phyloP scores from a whole-genome alignment of 495 filamentous ascomycete genomes.

The Trichodelitschia bisporula region DNA sequence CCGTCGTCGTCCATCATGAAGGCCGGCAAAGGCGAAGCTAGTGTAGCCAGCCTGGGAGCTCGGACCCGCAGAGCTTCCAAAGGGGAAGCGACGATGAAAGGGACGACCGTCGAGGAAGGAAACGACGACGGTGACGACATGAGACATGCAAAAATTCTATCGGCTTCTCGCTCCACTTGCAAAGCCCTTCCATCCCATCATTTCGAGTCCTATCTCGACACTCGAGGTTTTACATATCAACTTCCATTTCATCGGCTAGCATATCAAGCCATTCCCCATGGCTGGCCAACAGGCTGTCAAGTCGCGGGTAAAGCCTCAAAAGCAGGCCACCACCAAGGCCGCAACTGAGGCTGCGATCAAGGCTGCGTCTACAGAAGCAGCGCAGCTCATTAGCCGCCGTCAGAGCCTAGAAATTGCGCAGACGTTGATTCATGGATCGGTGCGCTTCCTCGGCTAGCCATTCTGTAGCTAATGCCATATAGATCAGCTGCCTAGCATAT shows the following conservation, averaged over 20 bases:
- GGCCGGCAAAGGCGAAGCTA: too few species aligned
- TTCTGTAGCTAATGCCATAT: background rate
- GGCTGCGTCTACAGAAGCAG: background rate
- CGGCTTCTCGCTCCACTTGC: background rate
- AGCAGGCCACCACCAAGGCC: background rate
- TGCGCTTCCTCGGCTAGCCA: slow-evolving; percentile 7
- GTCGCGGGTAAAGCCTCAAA: background rate
- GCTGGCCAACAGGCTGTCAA: background rate
- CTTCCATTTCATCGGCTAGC: too few species aligned
- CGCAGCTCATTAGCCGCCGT: slow-evolving; percentile 10
- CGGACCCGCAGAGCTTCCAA: too few species aligned
- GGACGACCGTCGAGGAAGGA: too few species aligned
- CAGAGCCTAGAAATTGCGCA: slow-evolving; percentile 26
- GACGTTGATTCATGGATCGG: slow-evolving; percentile 19
- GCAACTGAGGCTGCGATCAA: background rate
- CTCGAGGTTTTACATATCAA: too few species aligned
- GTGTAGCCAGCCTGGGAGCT: too few species aligned
- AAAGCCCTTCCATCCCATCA: background rate
- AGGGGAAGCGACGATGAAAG: too few species aligned
- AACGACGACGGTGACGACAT: too few species aligned
- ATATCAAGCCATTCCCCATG: background rate
- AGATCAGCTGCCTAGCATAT: slow-evolving; percentile 11
- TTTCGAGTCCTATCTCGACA: background rate
- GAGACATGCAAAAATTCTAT: too few species aligned
- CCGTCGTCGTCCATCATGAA: too few species aligned